Conservation (phyloP, 371 early-diverging fungal species). For the Apophysomyces elegans region DNA sequence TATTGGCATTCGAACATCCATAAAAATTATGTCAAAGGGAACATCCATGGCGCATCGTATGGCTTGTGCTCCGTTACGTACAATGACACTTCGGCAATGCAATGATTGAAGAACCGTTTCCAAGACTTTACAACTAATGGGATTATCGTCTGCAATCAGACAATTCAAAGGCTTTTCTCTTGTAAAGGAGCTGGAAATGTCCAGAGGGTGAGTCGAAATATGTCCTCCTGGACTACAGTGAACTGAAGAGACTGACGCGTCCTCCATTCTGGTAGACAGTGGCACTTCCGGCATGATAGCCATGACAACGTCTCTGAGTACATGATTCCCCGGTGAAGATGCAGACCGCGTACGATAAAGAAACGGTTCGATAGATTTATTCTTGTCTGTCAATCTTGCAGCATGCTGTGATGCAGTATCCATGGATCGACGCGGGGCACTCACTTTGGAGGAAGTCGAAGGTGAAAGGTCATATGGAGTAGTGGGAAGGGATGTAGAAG, state of each 20-base stretch:
- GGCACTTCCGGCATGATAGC: not conserved
- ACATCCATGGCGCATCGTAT: slow-evolving; percentile 89
- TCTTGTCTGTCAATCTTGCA: not conserved
- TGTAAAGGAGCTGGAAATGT: not conserved
- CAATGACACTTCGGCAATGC: slow-evolving; percentile 80
- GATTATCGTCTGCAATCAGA: slow-evolving; percentile 91
- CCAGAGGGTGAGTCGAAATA: slow-evolving; percentile 1
- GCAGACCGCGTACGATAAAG: slow-evolving; percentile 11
- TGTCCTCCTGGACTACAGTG: not conserved
- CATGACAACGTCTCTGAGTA: not conserved
- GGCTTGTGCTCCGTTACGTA: slow-evolving; percentile 91
- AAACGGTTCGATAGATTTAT: not conserved
- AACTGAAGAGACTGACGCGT: not conserved
- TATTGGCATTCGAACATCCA: slow-evolving; percentile 92
- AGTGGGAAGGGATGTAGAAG: slow-evolving; percentile 8
- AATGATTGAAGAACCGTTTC: slow-evolving; percentile 81
- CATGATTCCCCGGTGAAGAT: slow-evolving; percentile 6
- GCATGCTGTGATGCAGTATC: slow-evolving; percentile 10
- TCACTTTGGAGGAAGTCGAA: slow-evolving; percentile 6
- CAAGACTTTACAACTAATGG: slow-evolving; percentile 84
- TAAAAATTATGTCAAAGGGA: slow-evolving; percentile 90
- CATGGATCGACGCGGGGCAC: not conserved
- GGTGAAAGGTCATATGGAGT: slow-evolving; percentile 10
- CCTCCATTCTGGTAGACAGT: not conserved
- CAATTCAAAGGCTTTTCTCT: slow-evolving; percentile 45